These are phyloP conservation scores for Marasmius oreades DNA, from an alignment of 1,284 basidiomycete species.

Conservation along the genomic window DNA sequence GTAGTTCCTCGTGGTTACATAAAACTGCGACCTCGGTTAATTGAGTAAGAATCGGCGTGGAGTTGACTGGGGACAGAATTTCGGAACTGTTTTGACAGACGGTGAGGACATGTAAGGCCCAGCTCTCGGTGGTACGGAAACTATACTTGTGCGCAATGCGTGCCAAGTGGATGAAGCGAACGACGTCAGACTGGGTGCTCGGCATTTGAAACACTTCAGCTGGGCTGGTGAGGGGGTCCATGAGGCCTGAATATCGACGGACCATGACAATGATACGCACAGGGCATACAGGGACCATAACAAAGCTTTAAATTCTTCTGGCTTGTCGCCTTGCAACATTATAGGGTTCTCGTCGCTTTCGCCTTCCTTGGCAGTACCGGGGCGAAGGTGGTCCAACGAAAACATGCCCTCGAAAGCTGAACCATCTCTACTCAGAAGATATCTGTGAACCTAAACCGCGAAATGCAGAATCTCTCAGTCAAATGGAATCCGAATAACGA, in stretches of 20 bases:
- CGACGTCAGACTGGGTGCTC: conserved; percentile 31
- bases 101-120: conserved; percentile 43
- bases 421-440: conserved; percentile 45
- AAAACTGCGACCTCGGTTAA: conserved; percentile 19
- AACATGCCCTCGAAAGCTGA: conserved; percentile 55
- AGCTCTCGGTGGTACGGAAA: conserved; percentile 46
- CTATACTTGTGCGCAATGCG: conserved; percentile 56
- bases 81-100: conserved; percentile 28
- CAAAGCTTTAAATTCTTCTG: conserved; percentile 43
- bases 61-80: background rate
- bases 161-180: conserved; percentile 39
- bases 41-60: conserved; percentile 13
- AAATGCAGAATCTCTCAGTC: conserved; percentile 10
- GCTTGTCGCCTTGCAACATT: conserved; percentile 42
- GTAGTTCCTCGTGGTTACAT: conserved; percentile 13
- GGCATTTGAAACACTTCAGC: conserved; percentile 43
- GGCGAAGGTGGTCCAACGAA: conserved; percentile 29
- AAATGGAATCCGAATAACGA: too few species aligned
- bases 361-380: conserved; percentile 33
- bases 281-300: conserved; percentile 47
- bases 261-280: conserved; percentile 31
- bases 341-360: conserved; percentile 46
- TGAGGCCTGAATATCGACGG: background rate
- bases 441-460: conserved; percentile 41
- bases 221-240: conserved; percentile 29